Percentiles rank a stretch among this genome's conserved stretches.
phyloP scores from a whole-genome alignment of 345 rosid genomes.

The Clarkia xantiana region DNA sequence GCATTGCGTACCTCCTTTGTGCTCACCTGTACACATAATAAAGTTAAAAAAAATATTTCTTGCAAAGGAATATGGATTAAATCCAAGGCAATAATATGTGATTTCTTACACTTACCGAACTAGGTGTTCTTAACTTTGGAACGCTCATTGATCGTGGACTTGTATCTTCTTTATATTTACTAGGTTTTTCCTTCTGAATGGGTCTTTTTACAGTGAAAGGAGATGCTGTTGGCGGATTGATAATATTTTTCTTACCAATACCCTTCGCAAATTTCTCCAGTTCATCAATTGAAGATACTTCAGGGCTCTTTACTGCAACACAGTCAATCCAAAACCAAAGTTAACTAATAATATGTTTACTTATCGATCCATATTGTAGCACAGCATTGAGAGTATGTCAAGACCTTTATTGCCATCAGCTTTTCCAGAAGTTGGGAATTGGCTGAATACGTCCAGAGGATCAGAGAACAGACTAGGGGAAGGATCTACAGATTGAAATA shows the following conservation, averaged over 20 bases:
- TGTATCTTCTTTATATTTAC: slow-evolving; percentile 45
- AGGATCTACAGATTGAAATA: slow-evolving; percentile 22
- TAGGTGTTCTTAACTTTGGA: slow-evolving; percentile 45
- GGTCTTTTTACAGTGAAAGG: slow-evolving; percentile 8
- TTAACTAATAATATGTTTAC: neutral
- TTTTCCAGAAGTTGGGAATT: slow-evolving; percentile 25
- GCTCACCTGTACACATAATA: slow-evolving; percentile 23
- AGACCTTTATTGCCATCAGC: slow-evolving; percentile 14
- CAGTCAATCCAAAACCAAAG: neutral
- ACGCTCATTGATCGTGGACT: slow-evolving; percentile 57
- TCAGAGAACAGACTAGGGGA: slow-evolving; percentile 25
- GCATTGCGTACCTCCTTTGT: slow-evolving; percentile 22
- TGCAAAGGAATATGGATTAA: neutral
- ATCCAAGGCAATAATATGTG: neutral
- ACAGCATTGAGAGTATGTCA: slow-evolving; percentile 6
- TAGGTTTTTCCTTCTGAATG: slow-evolving; percentile 13
- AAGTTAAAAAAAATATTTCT: neutral
- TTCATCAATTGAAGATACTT: slow-evolving; percentile 45
- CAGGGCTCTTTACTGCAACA: slow-evolving; percentile 32
- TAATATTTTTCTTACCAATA: slow-evolving; percentile 23
- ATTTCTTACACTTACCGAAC: slow-evolving; percentile 32
- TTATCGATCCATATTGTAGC: neutral
- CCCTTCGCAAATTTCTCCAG: slow-evolving; percentile 69
- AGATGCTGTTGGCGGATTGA: slow-evolving; percentile 6
- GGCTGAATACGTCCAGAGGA: slow-evolving; percentile 47